These are phyloP conservation scores for Debaryomyces hansenii DNA, from an alignment of 805 yeast species.

Conservation along the genomic window DNA sequence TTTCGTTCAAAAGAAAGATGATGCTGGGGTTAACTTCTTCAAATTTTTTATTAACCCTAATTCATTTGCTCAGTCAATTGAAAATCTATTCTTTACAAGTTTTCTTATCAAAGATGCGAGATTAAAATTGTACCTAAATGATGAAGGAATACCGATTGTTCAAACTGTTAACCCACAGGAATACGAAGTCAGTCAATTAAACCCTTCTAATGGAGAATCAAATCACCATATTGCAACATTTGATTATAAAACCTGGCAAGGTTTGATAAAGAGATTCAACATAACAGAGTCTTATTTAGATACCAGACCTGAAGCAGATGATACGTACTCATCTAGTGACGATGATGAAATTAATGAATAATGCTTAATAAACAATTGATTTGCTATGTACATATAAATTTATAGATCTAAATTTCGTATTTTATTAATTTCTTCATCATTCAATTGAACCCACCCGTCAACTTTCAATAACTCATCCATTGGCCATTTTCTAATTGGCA, in stretches of 20 bases:
- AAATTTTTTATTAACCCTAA: constrained; percentile 70
- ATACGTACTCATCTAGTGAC: constrained; percentile 13
- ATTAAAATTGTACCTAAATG: constrained; percentile 50
- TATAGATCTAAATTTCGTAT: background rate
- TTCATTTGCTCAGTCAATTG: constrained; percentile 77
- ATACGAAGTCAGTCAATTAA: constrained; percentile 14
- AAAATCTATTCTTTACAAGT: constrained; percentile 80
- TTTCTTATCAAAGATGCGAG: constrained; percentile 76
- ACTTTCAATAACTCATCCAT: constrained; percentile 48
- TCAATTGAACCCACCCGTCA: constrained; percentile 51
- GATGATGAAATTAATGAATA: constrained; percentile 1
- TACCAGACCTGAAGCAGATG: constrained; percentile 33
- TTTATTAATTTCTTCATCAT: constrained; percentile 13
- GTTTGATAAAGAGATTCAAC: constrained; percentile 50
- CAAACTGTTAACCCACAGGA: constrained; percentile 27
- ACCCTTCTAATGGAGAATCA: constrained; percentile 25
- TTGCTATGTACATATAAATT: background rate
- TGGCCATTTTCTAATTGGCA: constrained; percentile 87
- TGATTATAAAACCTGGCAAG: constrained; percentile 66
- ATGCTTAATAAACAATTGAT: background rate
- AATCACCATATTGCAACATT: constrained; percentile 74
- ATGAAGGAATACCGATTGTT: constrained; percentile 48
- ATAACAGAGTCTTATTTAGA: constrained; percentile 59
- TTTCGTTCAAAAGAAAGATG: constrained; percentile 24
- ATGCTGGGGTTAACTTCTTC: constrained; percentile 53